Evolutionary conservation across 2,329 filamentous ascomycete species (phyloP).

Genomic region (Myriosclerotinia duriaeana): DNA sequence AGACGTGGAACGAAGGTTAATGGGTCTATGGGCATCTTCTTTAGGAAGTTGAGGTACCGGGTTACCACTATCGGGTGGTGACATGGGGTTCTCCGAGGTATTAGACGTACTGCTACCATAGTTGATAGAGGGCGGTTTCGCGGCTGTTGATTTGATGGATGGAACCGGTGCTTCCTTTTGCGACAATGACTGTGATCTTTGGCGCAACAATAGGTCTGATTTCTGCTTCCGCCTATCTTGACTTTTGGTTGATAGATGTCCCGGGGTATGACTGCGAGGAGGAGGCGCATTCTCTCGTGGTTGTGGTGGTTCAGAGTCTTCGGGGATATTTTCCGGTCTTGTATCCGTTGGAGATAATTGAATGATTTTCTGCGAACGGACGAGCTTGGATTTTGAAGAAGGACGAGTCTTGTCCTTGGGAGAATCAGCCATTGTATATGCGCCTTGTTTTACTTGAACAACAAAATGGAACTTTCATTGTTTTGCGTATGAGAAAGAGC

Average conservation of each 20-base stretch:
- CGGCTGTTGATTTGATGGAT: conserved; percentile 29
- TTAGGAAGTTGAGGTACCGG: conserved; percentile 28
- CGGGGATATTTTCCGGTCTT: conserved; percentile 41
- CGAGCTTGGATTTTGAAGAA: conserved; percentile 46
- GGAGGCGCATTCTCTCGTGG: conserved; percentile 37
- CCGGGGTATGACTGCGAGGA: conserved; percentile 60
- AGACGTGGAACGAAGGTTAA: conserved; percentile 52
- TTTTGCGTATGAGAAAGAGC: conserved; percentile 14
- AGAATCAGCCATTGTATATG: conserved; percentile 41
- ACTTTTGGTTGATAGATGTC: conserved; percentile 60
- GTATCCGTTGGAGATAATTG: conserved; percentile 43
- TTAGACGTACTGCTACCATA: conserved; percentile 28
- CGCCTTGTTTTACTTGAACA: conserved; percentile 31
- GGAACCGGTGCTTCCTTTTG: conserved; percentile 36
- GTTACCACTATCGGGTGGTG: conserved; percentile 29
- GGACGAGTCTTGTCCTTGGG: conserved; percentile 39
- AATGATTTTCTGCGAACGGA: conserved; percentile 56
- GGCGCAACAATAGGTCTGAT: conserved; percentile 37
- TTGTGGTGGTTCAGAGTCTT: conserved; percentile 42
- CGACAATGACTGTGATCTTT: conserved; percentile 41
- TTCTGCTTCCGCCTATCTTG: conserved; percentile 41
- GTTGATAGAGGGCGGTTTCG: conserved; percentile 29
- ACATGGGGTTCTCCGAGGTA: conserved; percentile 29
- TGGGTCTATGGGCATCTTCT: conserved; percentile 43
- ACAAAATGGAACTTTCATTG: conserved; percentile 22